Base-by-base conservation (phyloP, 2,329 filamentous ascomycete genomes). In the Dothistroma pini region DNA sequence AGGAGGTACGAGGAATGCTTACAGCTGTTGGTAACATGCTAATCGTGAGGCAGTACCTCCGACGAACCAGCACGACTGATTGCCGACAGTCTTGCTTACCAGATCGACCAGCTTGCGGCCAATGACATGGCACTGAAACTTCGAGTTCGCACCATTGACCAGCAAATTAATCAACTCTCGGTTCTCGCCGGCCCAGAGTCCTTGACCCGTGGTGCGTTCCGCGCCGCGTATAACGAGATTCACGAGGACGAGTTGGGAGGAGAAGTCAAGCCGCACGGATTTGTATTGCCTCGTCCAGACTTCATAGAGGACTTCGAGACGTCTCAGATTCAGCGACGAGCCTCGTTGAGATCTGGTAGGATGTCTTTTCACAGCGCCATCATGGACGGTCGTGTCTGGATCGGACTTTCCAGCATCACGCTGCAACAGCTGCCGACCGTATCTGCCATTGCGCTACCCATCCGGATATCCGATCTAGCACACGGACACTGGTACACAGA, bases 401-500 rank as follows among this genome's bases (percentile, higher is more conserved):
- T 22, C 16, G 51, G n/a, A 21, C 29, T 53, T 11, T 19, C 11
- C n/a, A 11, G 19, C 31, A 53, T 53, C 29, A 53, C 51, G 19
- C 25, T 53, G 51, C 51, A 31, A 35, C 31, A 53, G 25, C 51
- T 53, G 14, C 12, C 51, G n/a, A 32, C 31, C 16, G 51, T 53
- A 12, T 53, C 51, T 35, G 31, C 31, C 21, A 53, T 53, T n/a
- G 14, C 51, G 25, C 31, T 53, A 21, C 51, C 51, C 11, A 31
- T 53, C 31, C 25, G 51, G 11, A 31, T 53, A n/a, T 53, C 51
- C 16, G 31, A 53, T 12, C 19, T 53, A 21, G 16, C 51, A 9
- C 51, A 53, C 11, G 51, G 51, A 34, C 51, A 53, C 19, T 53
- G 51, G 51, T 53, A 53, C n/a, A 29, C 31, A 5, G 51, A 53